A percentile compares a stretch with the other conserved stretches of the same genome.
Evolutionary conservation across 2,329 filamentous ascomycete species (phyloP).

Genomic region (Colletotrichum acutatum): DNA sequence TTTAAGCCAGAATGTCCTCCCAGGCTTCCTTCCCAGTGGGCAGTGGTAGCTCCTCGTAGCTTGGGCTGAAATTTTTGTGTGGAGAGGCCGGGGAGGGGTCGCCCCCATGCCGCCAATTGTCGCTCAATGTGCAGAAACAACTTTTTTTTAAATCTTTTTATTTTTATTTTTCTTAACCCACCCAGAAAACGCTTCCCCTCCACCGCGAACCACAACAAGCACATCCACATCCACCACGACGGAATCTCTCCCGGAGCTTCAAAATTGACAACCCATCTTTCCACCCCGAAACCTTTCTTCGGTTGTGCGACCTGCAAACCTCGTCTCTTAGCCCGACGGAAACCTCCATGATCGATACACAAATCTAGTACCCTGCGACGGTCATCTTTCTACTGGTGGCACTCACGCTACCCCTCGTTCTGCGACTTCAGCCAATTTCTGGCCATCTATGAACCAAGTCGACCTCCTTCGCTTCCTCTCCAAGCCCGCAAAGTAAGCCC

Average conservation of each 20-base stretch:
- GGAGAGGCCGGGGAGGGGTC: conserved; percentile 7
- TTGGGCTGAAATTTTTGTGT: conserved; percentile 32
- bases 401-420: conserved; percentile 11
- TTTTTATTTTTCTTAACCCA: conserved; percentile 14
- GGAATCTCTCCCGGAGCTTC: conserved; percentile 25
- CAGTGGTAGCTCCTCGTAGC: background rate
- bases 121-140: conserved; percentile 24
- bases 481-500: conserved; percentile 88
- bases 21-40: too few species aligned
- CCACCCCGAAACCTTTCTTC: background rate
- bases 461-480: conserved; percentile 93
- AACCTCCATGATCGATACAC: background rate
- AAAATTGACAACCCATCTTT: conserved; percentile 18
- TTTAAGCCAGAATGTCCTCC: background rate
- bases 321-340: background rate
- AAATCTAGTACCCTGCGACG: conserved; percentile 6
- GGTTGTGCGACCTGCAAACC: background rate
- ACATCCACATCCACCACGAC: conserved; percentile 21
- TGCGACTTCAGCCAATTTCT: conserved; percentile 13
- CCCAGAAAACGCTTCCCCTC: conserved; percentile 10
- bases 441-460: conserved; percentile 85
- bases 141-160: conserved; percentile 29
- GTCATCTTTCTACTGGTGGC: conserved; percentile 18
- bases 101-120: conserved; percentile 14
- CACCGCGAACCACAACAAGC: conserved; percentile 9